These are phyloP conservation scores for Zea luxurians DNA, from an alignment of 176 grass and related monocot genomes.

Conservation along the genomic window DNA sequence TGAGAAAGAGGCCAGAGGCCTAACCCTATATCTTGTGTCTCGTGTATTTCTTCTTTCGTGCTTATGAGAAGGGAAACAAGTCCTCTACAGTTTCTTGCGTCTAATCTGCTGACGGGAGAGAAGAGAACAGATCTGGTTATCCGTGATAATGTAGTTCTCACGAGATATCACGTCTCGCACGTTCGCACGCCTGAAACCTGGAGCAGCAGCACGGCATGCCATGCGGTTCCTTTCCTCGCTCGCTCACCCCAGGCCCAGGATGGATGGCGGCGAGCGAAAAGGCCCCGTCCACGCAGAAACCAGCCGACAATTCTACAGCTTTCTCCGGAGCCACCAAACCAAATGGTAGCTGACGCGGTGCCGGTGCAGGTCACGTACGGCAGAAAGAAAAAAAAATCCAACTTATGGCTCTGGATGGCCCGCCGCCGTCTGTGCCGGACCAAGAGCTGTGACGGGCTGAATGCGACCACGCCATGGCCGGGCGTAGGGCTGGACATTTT, in stretches of 20 bases:
- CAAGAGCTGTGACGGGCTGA: background rate
- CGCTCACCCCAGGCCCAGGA: background rate
- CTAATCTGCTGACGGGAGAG: no score
- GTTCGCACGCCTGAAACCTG: conserved; percentile 13
- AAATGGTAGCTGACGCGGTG: background rate
- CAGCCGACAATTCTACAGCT: background rate
- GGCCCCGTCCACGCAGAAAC: background rate
- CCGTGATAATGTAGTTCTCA: no score
- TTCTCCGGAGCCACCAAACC: background rate
- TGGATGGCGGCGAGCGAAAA: background rate
- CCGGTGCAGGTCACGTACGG: background rate
- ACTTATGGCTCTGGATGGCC: background rate
- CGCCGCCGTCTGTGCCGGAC: background rate
- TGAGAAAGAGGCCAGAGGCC: no score
- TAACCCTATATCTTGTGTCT: no score
- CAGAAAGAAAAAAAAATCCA: background rate
- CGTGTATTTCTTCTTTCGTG: no score
- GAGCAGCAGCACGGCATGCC: background rate
- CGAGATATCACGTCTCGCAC: conserved; percentile 36
- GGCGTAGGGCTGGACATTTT: no score
- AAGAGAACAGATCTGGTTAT: no score
- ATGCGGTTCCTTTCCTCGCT: conserved; percentile 15
- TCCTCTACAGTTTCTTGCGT: no score
- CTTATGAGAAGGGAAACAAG: no score
- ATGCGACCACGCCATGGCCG: background rate